Conservation (phyloP, 2,329 filamentous ascomycete genomes). For the Tolypocladium endophyticum region DNA sequence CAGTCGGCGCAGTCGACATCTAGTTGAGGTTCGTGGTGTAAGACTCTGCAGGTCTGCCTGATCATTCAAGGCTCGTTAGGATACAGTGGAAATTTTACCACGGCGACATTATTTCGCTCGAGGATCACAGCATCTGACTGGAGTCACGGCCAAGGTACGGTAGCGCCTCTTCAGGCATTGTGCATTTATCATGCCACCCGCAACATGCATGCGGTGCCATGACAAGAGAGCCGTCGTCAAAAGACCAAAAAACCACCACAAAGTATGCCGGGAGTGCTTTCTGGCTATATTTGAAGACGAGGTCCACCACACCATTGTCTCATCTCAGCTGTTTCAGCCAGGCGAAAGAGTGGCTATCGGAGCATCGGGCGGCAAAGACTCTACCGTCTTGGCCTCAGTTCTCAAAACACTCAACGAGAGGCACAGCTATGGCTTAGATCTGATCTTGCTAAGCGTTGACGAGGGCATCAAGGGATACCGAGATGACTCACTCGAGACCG, state of each 20-base stretch:
- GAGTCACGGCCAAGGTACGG: background rate
- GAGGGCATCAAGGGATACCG: constrained; percentile 96
- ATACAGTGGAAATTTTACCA: background rate
- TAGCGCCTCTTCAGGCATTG: background rate
- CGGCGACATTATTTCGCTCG: no score
- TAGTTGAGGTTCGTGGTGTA: background rate
- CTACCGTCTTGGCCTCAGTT: constrained; percentile 87
- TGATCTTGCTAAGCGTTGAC: constrained; percentile 84
- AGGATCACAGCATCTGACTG: background rate
- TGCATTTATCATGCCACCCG: constrained; percentile 55
- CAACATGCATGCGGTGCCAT: constrained; percentile 66
- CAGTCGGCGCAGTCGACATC: background rate
- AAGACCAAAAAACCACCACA: constrained; percentile 87
- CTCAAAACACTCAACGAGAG: constrained; percentile 90
- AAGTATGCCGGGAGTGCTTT: constrained; percentile 86
- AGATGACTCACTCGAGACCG: constrained; percentile 91
- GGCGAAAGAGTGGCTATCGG: constrained; percentile 90
- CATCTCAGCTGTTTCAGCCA: constrained; percentile 66
- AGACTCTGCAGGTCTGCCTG: background rate
- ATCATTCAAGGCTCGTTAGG: background rate
- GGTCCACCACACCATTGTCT: constrained; percentile 82
- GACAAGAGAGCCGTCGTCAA: constrained; percentile 76
- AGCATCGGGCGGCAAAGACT: constrained; percentile 94
- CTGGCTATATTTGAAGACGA: constrained; percentile 81
- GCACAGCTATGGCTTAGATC: constrained; percentile 73